phyloP scores from a whole-genome alignment of 345 rosid species.

The Limnanthes douglasii region DNA sequence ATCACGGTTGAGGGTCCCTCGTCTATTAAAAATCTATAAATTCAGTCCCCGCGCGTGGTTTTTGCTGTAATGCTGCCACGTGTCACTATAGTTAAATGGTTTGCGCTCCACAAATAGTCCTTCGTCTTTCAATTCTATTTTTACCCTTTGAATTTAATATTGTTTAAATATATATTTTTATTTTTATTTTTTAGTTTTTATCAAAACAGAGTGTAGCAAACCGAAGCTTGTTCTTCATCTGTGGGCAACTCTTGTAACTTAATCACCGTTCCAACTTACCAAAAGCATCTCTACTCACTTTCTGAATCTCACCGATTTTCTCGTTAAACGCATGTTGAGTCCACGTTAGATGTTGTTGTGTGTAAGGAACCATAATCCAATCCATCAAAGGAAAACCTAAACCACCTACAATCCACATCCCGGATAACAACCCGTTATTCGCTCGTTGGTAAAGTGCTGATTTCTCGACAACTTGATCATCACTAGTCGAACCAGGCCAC shows the following conservation, averaged over 20 bases:
- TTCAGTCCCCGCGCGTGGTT: no score
- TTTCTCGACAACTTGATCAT: slow-evolving; percentile 69
- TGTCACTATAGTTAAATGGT: no score
- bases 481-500: slow-evolving; percentile 81
- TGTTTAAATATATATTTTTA: no score
- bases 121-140: no score
- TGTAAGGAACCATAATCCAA: slow-evolving; percentile 73
- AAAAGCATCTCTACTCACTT: slow-evolving; percentile 47
- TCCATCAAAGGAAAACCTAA: slow-evolving; percentile 54
- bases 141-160: no score
- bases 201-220: no score
- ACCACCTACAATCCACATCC: slow-evolving; percentile 59
- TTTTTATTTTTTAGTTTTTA: no score
- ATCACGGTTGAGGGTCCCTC: no score
- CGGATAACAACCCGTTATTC: slow-evolving; percentile 42
- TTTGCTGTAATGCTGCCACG: no score
- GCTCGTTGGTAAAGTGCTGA: slow-evolving; percentile 61
- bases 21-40: no score
- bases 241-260: slow-evolving; percentile 68
- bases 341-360: slow-evolving; percentile 68
- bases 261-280: slow-evolving; percentile 52
- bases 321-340: slow-evolving; percentile 72
- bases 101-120: no score
- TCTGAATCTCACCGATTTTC: slow-evolving; percentile 53
- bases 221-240: no score